Conservation (phyloP, 306 rosid species). For the Vachellia collinsii region DNA sequence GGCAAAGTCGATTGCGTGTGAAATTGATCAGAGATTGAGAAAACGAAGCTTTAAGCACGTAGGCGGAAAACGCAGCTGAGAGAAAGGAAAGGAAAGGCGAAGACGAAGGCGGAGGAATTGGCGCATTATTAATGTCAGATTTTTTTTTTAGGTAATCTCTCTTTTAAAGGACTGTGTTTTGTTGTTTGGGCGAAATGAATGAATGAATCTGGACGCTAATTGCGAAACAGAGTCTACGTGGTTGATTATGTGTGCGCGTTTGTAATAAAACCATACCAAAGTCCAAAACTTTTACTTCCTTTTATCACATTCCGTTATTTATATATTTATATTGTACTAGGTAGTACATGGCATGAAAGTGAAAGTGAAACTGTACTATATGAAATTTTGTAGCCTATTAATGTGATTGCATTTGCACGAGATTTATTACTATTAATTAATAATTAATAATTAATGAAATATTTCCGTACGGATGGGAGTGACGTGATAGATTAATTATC, state of each 20-base stretch:
- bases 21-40: not conserved
- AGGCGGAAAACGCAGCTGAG: not conserved
- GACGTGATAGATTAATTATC: not conserved
- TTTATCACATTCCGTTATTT: not conserved
- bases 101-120: slow-evolving; percentile 2
- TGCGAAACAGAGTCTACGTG: not conserved
- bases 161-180: not conserved
- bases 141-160: not conserved
- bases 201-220: not conserved
- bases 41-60: not conserved
- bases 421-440: no score
- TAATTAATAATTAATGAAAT: no score
- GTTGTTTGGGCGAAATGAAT: not conserved
- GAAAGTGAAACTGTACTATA: not conserved
- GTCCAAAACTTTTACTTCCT: not conserved
- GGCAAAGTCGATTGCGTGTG: not conserved
- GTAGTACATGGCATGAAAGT: not conserved
- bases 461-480: not conserved
- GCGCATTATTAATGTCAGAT: not conserved
- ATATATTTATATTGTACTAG: no score
- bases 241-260: not conserved
- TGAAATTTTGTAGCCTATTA: not conserved
- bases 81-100: not conserved
- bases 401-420: not conserved
- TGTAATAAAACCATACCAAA: not conserved